A percentile compares a stretch with the other conserved stretches of the same genome.
phyloP scores from a whole-genome alignment of 768 basidiomycete genomes.

The Tephrocybe sp. region DNA sequence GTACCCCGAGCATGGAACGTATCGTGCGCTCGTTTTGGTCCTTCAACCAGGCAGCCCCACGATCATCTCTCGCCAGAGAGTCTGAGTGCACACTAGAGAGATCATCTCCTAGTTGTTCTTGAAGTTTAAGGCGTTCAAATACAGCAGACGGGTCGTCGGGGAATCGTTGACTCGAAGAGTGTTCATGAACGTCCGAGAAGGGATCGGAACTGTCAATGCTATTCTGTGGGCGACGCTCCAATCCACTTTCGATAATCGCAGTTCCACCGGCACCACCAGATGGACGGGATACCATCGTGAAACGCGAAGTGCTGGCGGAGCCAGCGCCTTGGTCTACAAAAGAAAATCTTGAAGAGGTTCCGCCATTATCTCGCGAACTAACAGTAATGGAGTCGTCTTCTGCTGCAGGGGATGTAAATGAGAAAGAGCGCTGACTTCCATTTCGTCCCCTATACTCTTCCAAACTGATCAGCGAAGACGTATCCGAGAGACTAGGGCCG shows the following conservation, averaged over 20 bases:
- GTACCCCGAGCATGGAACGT: slow-evolving; percentile 54
- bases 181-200: slow-evolving; percentile 27
- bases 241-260: neutral
- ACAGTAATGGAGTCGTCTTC: slow-evolving; percentile 79
- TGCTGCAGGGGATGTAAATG: slow-evolving; percentile 37
- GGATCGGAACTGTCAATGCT: slow-evolving; percentile 17
- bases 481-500: slow-evolving; percentile 87
- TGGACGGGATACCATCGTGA: slow-evolving; percentile 13
- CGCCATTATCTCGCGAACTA: slow-evolving; percentile 61
- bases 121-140: slow-evolving; percentile 54
- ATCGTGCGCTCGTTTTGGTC: slow-evolving; percentile 75
- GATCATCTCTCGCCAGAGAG: slow-evolving; percentile 51
- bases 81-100: slow-evolving; percentile 40
- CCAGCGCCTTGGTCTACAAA: neutral
- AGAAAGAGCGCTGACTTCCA: slow-evolving; percentile 55
- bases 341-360: slow-evolving; percentile 19
- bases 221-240: no score
- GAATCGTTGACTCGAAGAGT: slow-evolving; percentile 26
- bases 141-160: slow-evolving; percentile 43
- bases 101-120: slow-evolving; percentile 41
- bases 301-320: slow-evolving; percentile 8
- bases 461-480: slow-evolving; percentile 74
- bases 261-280: neutral
- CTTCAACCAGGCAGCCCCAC: slow-evolving; percentile 77
- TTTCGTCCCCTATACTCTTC: slow-evolving; percentile 68